Evolutionary conservation across 495 filamentous ascomycete species (phyloP), one percentile per base, ranked within the genome.

Genomic region (Aspergillus wentii): DNA sequence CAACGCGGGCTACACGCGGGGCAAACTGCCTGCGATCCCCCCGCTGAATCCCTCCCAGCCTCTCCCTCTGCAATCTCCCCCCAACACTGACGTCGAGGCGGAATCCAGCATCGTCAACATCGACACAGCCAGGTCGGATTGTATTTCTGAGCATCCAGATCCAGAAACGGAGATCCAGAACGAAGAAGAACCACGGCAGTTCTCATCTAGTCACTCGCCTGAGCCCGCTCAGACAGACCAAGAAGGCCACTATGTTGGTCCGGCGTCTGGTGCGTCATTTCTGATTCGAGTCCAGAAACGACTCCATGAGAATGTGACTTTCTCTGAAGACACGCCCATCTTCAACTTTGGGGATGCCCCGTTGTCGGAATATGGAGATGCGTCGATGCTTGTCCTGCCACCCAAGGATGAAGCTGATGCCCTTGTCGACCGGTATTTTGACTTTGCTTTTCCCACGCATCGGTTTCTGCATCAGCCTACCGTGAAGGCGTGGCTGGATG

Each of bases 391-490:
- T 3, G 43, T 51, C 2, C 41, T 61, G 8, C 55, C 57, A 1
- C 43, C 47, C 5, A 46, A 44, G 30, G 42, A 40, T 7, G 51
- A 53, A 21, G 57, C 57, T 6, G 44, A 35, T 7, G 36, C 26
- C 1, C 30, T 64, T 3, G 27, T 64, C 0, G 35, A 40, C n/a
- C 38, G 55, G 17, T 64, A 64, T 29, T 61, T 64, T 19, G 57
- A 64, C 14, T 57, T 61, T 38, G 52, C 52, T 1, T 59, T 61
- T 32, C 56, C 55, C n/a, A 64, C 60, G 3, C 58, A 61, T 41
- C 52, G 60, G 0, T 59, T 61, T 29, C 41, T 64, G 2, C 54
- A 59, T 30, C 49, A 56, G 18, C 30, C 41, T 0, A 41, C 38
- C 15, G 43, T 47, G 7, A 44, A 52, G 23, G 16, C 35, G 2